Base-by-base conservation (phyloP, 345 rosid genomes). In the Arabis hirsuta region DNA sequence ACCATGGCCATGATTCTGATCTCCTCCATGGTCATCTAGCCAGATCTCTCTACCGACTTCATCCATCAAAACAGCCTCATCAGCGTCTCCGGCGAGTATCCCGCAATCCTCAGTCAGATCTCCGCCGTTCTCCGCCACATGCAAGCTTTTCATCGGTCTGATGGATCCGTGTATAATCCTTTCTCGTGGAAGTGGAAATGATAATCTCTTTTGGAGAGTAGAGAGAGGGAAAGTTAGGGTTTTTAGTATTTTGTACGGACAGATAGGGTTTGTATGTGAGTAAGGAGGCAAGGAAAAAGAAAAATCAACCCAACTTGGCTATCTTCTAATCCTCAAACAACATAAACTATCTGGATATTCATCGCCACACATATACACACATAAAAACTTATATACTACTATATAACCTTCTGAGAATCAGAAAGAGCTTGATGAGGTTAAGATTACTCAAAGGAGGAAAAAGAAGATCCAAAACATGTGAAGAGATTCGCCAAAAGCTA, bases 31-130 rank as follows among this genome's bases (percentile, higher is more conserved):
- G 54, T 72, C 47, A 19, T 81, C 80, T 20, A 82, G 64, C 95
- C 90, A 85, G 81, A 86, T 86, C 85, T 79, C 89, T 46, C 78
- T 67, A 13, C 74, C 83, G 6, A 67, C 79, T 11, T 64, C 79
- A 57, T 39, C 82, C 59, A 83, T 82, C 34, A 69, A 67, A 53
- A 52, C 36, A 12, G 50, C 57, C 10, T 70, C 77, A 56, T 50
- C 62, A 9, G 16, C 14, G 29, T 65, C 63, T 62, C 80, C 80
- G 3, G 51, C 76, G 51, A 76, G 71, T 76, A 69, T 29, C 48
- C 80, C 72, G 43, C 75, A 63, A 48, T 22, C 65, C 14, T 69
- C 66, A 31, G 67, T 55, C 26, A 65, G 68, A 76, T 76, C 76
- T 64, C 67, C 76, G 9, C 56, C 72, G 66, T 64, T 56, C 1